Percentiles rank a stretch among this genome's conserved stretches.
These are phyloP conservation scores for Aspergillus tubingensis DNA, from an alignment of 2,329 filamentous ascomycete genomes.

Conservation along the genomic window DNA sequence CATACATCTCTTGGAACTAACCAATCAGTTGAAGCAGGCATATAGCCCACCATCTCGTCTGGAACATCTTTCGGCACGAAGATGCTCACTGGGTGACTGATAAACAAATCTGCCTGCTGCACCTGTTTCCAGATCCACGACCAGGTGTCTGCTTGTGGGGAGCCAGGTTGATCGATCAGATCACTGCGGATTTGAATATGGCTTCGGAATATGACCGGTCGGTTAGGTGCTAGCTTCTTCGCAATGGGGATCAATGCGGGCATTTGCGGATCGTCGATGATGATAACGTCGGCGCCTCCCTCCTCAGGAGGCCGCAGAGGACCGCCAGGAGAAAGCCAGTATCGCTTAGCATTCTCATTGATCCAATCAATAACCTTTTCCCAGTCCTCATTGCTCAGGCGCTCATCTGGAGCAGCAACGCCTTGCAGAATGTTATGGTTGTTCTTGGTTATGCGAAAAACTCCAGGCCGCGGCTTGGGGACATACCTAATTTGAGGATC, in stretches of 20 bases:
- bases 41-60: slow-evolving; percentile 67
- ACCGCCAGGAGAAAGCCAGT: slow-evolving; percentile 70
- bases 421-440: slow-evolving; percentile 88
- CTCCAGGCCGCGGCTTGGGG: slow-evolving; percentile 74
- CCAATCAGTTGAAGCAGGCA: slow-evolving; percentile 83
- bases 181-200: slow-evolving; percentile 83
- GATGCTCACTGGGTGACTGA: slow-evolving; percentile 74
- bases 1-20: slow-evolving; percentile 30
- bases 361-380: slow-evolving; percentile 70
- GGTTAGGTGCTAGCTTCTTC: slow-evolving; percentile 68
- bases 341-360: slow-evolving; percentile 69
- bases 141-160: slow-evolving; percentile 74
- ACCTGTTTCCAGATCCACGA: slow-evolving; percentile 72
- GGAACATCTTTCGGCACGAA: slow-evolving; percentile 74
- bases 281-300: slow-evolving; percentile 73
- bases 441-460: slow-evolving; percentile 83
- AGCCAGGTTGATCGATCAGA: slow-evolving; percentile 62
- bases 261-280: slow-evolving; percentile 86
- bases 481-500: slow-evolving; percentile 55
- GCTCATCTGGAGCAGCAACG: slow-evolving; percentile 65
- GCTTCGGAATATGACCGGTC: slow-evolving; percentile 76
- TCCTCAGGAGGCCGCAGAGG: slow-evolving; percentile 65
- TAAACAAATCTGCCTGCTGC: slow-evolving; percentile 72
- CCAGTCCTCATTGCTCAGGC: slow-evolving; percentile 65
- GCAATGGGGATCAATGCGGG: slow-evolving; percentile 74